Evolutionary conservation across 768 basidiomycete genomes (phyloP).

Genomic region (Suillus cothurnatus): DNA sequence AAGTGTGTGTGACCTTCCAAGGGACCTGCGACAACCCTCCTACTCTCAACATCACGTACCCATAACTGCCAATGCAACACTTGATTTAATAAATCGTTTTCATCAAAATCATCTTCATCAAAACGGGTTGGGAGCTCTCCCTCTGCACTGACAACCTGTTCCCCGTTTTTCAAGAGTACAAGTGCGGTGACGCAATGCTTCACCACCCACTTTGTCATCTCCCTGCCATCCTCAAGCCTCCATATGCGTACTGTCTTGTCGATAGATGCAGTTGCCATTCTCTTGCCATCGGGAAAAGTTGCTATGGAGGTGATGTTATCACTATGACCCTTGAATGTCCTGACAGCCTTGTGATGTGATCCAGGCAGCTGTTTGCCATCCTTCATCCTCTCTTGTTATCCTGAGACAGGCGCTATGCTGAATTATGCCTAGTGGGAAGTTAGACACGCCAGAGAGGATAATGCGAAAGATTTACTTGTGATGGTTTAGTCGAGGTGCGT

Average conservation of each 20-base stretch:
- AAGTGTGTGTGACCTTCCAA: not conserved
- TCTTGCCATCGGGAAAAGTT: not conserved
- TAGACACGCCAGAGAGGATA: too few relatives aligned
- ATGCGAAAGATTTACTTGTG: too few relatives aligned
- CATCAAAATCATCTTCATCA: not conserved
- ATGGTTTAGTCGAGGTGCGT: too few relatives aligned
- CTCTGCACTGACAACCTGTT: not conserved
- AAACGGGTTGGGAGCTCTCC: not conserved
- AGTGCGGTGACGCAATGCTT: not conserved
- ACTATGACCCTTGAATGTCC: not conserved
- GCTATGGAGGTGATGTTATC: not conserved
- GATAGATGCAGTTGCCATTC: not conserved
- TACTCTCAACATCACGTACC: not conserved
- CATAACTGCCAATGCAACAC: not conserved
- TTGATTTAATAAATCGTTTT: not conserved
- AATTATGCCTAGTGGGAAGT: too few relatives aligned
- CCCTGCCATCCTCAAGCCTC: not conserved
- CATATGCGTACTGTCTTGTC: not conserved
- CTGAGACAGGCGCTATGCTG: too few relatives aligned
- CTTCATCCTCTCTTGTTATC: too few relatives aligned
- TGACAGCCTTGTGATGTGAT: not conserved
- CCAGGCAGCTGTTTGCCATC: not conserved
- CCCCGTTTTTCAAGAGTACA: not conserved
- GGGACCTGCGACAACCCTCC: not conserved
- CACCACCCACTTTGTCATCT: not conserved